Evolutionary conservation across 306 rosid species (phyloP).

Genomic region (Adenanthera pavonina): DNA sequence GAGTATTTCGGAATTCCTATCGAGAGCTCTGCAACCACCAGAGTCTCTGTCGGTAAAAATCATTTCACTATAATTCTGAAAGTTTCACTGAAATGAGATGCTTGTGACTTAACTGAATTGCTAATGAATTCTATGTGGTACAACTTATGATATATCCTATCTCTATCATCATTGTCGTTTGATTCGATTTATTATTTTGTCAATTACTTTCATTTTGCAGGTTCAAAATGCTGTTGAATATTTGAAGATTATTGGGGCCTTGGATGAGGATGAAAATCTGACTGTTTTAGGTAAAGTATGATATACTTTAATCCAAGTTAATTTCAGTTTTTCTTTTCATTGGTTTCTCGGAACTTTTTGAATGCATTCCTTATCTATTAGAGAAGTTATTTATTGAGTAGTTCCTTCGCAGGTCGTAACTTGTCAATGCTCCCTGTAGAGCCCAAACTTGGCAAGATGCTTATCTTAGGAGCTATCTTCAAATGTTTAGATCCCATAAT

Average conservation of each 20-base stretch:
- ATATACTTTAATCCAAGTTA: constrained; percentile 28
- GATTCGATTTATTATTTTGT: constrained; percentile 33
- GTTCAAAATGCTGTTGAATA: constrained; percentile 97
- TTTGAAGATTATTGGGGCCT: constrained; percentile 85
- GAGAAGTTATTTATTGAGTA: constrained; percentile 28
- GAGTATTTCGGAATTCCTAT: constrained; percentile 89
- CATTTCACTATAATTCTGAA: constrained; percentile 36
- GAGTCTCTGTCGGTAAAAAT: constrained; percentile 79
- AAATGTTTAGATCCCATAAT: constrained; percentile 93
- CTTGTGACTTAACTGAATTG: constrained; percentile 28
- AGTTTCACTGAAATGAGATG: constrained; percentile 33
- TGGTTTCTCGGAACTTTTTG: constrained; percentile 23
- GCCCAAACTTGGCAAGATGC: constrained; percentile 99
- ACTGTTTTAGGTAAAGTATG: constrained; percentile 75
- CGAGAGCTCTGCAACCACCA: constrained; percentile 95
- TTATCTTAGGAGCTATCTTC: constrained; percentile 83
- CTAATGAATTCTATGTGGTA: constrained; percentile 20
- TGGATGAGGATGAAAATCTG: constrained; percentile 86
- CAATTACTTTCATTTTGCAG: constrained; percentile 49
- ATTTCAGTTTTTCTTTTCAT: constrained; percentile 30
- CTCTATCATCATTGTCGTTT: constrained; percentile 23
- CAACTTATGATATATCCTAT: constrained; percentile 28
- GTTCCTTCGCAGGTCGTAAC: constrained; percentile 75
- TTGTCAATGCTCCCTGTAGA: constrained; percentile 93
- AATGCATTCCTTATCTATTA: constrained; percentile 17